Evolutionary conservation across 2,329 filamentous ascomycete genomes (phyloP), one percentile per base, ranked within the genome.

Genomic region (Penicillium oxalicum): DNA sequence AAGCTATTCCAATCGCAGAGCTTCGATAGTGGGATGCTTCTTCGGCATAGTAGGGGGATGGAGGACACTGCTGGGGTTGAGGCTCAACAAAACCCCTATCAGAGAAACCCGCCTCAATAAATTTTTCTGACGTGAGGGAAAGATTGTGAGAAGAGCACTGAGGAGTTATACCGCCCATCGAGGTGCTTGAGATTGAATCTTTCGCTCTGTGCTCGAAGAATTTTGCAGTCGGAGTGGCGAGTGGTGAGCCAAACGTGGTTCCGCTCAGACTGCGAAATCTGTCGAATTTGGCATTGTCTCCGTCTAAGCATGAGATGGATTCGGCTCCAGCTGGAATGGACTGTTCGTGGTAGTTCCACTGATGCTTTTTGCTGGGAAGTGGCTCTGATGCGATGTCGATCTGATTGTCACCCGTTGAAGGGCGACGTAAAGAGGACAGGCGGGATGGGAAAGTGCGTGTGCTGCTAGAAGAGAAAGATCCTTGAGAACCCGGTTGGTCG

Each of bases 231-330:
- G 58, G 54, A 41, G 58, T 61, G 11, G 54, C 60, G n/a, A 58
- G 55, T 12, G 58, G 58, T 1, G 65, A 68, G 24, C 57, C 57
- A 36, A 67, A 38, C 2, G 68, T 70, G 5, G 67, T 67, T 12
- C 63, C 65, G 45, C 68, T 71, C 12, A 69, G 41, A 1, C 64
- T 69, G 26, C 65, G 68, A 43, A 59, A 56, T 40, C 58, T 60
- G 32, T 63, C 59, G 54, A 61, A 56, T n/a, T 44, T 45, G 13
- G 58, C 60, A 9, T 48, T 54, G 25, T 54, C 54, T n/a, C 55
- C 47, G 12, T 47, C 51, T 12, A 56, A 18, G 18, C 44, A 26
- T 57, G 51, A 9, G 55, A 56, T 18, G 18, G 18, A 2, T 5
- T 51, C 41, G 35, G 48, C 40, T 24, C 51, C 50, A 8, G 48